Conservation (phyloP, 441 rosid species). For the Eruca vesicaria region DNA sequence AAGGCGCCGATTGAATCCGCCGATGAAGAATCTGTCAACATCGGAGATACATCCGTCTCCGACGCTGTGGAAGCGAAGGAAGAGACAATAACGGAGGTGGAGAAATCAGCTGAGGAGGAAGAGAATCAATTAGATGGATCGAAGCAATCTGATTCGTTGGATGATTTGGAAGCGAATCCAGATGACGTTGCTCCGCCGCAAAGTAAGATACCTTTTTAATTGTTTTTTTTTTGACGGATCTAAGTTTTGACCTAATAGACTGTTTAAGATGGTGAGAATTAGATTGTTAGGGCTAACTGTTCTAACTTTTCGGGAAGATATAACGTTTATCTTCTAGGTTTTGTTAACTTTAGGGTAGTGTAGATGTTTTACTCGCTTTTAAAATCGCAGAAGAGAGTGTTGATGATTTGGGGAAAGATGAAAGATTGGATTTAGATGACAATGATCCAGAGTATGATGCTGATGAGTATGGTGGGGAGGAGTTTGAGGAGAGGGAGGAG, state of each 20-base stretch:
- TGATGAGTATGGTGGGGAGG: slow-evolving; percentile 75
- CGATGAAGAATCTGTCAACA: slow-evolving; percentile 38
- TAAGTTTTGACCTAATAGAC: neutral
- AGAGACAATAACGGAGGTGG: slow-evolving; percentile 31
- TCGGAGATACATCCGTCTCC: slow-evolving; percentile 36
- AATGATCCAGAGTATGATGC: slow-evolving; percentile 80
- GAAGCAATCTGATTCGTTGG: slow-evolving; percentile 23
- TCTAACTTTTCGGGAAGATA: neutral
- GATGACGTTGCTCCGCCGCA: slow-evolving; percentile 27
- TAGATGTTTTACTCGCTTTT: slow-evolving; percentile 45
- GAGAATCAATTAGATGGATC: slow-evolving; percentile 21
- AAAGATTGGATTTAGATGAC: slow-evolving; percentile 88
- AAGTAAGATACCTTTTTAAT: slow-evolving; percentile 47
- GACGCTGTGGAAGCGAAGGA: slow-evolving; percentile 33
- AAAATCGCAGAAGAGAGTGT: slow-evolving; percentile 72
- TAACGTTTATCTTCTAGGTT: slow-evolving; percentile 11
- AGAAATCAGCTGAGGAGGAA: slow-evolving; percentile 36
- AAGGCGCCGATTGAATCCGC: slow-evolving; percentile 41
- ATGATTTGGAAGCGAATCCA: slow-evolving; percentile 31
- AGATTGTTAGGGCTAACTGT: neutral
- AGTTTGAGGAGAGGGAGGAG: slow-evolving; percentile 83
- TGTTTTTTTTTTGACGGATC: neutral
- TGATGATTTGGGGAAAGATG: slow-evolving; percentile 85
- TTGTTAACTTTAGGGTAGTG: slow-evolving; percentile 32
- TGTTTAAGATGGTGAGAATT: neutral